phyloP scores from a whole-genome alignment of 1,284 basidiomycete genomes.

The Peniophora sp. region DNA sequence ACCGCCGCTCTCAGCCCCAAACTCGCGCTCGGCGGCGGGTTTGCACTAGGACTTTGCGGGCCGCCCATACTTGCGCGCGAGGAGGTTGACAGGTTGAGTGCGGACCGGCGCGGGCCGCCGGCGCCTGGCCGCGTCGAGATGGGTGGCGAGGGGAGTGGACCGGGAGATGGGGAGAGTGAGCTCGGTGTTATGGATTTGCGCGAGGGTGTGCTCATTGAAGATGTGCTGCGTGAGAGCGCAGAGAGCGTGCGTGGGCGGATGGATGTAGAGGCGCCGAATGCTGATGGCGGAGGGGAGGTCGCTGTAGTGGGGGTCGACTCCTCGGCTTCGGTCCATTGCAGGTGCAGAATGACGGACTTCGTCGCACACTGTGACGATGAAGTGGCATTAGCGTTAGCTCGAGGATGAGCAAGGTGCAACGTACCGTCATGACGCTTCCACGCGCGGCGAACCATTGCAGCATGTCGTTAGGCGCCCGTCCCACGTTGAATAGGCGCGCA shows the following conservation, averaged over 20 bases:
- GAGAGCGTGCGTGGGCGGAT: constrained; percentile 29
- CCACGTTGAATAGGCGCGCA: constrained; percentile 65
- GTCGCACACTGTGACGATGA: constrained; percentile 65
- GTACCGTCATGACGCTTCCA: constrained; percentile 82
- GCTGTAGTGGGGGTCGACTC: constrained; percentile 19
- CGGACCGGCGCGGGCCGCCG: constrained; percentile 21
- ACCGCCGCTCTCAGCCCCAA: constrained; percentile 55
- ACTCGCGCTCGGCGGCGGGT: no score
- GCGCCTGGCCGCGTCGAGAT: no score
- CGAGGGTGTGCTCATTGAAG: constrained; percentile 35
- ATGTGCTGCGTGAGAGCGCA: constrained; percentile 40
- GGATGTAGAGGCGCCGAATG: constrained; percentile 20
- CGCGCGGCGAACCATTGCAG: constrained; percentile 91
- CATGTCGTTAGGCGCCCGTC: constrained; percentile 75
- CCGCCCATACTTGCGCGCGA: constrained; percentile 9
- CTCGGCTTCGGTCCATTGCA: constrained; percentile 79
- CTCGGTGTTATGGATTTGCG: constrained; percentile 17
- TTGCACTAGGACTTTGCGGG: constrained; percentile 32
- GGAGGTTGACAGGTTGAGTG: constrained; percentile 26
- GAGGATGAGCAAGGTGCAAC: constrained; percentile 14
- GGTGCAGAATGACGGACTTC: constrained; percentile 78
- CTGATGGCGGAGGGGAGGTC: constrained; percentile 14
- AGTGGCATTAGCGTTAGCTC: background rate
- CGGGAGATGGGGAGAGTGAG: no score
- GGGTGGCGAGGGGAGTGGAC: no score